Evolutionary conservation across 2,329 filamentous ascomycete species (phyloP), one percentile per base, ranked within the genome.

Genomic region (Mycogone perniciosa): DNA sequence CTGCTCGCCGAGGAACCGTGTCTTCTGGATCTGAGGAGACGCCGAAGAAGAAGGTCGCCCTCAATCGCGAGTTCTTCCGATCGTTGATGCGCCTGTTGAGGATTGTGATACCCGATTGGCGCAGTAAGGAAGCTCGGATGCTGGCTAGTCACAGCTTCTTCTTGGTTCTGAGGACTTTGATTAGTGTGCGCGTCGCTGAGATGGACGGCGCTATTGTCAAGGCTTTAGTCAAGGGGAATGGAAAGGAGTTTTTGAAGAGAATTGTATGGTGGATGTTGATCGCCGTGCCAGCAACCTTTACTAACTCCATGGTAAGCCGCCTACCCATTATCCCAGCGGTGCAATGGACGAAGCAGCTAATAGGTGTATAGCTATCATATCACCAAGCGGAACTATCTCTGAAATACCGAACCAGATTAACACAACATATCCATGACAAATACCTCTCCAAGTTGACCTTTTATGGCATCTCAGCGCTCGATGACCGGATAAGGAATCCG

Each of bases 261-360:
- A 84, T 99, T 60, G 81, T 95, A 5, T 96, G 92, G 90, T 99
- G 93, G 93, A 99, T 99, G 93, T 68, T 92, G 50, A 93, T 99
- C 58, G 92, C 93, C 29, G 79, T 99, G 11, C 93, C 93, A 7
- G 93, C 93, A 1, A 97, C 93, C 0, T 96, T 97, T 67, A 99
- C 93, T 38, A 99, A 99, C 69, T 96, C 91, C 1, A 99, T 99
- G 93, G 88, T 93, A 69, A 68, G 81, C 67, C 33, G 2, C 20
- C 7, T 42, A 41, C 3, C 5, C 7, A 11, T 13, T 31, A 27
- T n/a, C n/a, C 11, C 6, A 8, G 8, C 6, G 7, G 13, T 33
- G 6, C 11, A 10, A 2, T 5, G 10, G 29, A 7, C 10, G 13
- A 45, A 37, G 41, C 44, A 38, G 38, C 43, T 7, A 27, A 35